Conservation (phyloP, 768 basidiomycete genomes). For the Cantharellus cinnabarinus region DNA sequence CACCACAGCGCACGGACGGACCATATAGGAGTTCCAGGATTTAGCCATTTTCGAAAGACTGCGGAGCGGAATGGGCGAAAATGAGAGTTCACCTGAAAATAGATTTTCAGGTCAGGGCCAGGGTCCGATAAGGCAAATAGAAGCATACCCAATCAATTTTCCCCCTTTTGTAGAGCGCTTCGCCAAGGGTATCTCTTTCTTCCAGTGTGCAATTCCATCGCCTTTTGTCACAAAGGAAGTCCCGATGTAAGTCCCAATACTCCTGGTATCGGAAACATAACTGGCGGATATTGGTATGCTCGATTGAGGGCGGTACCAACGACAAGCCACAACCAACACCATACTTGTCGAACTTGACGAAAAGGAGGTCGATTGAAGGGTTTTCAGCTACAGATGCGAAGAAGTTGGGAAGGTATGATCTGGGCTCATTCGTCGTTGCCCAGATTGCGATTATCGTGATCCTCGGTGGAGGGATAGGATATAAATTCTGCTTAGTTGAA, state of each 20-base stretch:
- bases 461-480: neutral
- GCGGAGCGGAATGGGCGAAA: neutral
- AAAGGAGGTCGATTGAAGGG: neutral
- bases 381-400: neutral
- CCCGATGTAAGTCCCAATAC: neutral
- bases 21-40: neutral
- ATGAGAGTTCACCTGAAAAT: neutral
- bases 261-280: neutral
- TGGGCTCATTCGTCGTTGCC: neutral
- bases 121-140: neutral
- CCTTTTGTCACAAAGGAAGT: neutral
- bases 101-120: neutral
- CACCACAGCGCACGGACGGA: neutral
- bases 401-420: neutral
- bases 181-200: neutral
- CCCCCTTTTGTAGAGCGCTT: neutral
- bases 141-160: neutral
- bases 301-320: neutral
- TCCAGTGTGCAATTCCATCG: neutral
- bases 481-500: neutral
- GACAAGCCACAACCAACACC: neutral
- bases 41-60: neutral
- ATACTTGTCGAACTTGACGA: neutral
- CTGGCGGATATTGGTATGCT: neutral
- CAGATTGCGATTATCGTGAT: constrained; percentile 1